Evolutionary conservation across 176 grass and related monocot genomes (phyloP).

Genomic region (Hordeum marinum): DNA sequence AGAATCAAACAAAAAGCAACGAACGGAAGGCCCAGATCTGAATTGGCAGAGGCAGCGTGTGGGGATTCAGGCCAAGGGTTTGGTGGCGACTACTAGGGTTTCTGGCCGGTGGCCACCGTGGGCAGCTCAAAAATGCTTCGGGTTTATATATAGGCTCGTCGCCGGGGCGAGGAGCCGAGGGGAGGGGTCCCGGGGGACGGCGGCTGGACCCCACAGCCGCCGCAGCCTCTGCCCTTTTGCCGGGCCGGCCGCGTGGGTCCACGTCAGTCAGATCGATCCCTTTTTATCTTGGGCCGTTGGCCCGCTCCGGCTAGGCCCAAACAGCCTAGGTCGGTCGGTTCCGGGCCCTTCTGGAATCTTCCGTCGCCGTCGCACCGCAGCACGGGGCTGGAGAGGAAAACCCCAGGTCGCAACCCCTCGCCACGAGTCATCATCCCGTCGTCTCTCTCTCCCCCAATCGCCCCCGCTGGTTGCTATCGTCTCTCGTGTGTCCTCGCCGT

Average conservation of each 20-base stretch:
- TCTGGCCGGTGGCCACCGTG: not conserved
- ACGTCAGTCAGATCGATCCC: not conserved
- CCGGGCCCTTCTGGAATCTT: conserved; percentile 51
- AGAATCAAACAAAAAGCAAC: not conserved
- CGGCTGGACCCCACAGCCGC: conserved; percentile 27
- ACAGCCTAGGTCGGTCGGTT: not conserved
- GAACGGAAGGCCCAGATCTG: not conserved
- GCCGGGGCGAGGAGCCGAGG: not conserved
- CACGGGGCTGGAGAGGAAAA: conserved; percentile 13
- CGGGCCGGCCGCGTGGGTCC: not conserved
- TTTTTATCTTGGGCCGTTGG: not conserved
- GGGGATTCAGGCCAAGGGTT: not conserved
- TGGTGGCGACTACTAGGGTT: conserved; percentile 53
- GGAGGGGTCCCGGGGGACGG: not conserved
- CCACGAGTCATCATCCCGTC: not conserved
- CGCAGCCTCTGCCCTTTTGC: not conserved
- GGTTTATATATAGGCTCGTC: conserved; percentile 31
- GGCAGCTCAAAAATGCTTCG: not conserved
- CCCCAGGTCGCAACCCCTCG: conserved; percentile 24
- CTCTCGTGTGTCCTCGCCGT: not conserved
- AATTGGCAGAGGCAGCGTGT: not conserved
- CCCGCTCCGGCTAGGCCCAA: not conserved
- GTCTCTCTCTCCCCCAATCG: not conserved
- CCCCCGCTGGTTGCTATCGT: not conserved
- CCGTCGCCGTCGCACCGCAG: conserved; percentile 30